Evolutionary conservation across 2,329 filamentous ascomycete species (phyloP), one percentile per base, ranked within the genome.

Genomic region (Fusarium tjaetaba): DNA sequence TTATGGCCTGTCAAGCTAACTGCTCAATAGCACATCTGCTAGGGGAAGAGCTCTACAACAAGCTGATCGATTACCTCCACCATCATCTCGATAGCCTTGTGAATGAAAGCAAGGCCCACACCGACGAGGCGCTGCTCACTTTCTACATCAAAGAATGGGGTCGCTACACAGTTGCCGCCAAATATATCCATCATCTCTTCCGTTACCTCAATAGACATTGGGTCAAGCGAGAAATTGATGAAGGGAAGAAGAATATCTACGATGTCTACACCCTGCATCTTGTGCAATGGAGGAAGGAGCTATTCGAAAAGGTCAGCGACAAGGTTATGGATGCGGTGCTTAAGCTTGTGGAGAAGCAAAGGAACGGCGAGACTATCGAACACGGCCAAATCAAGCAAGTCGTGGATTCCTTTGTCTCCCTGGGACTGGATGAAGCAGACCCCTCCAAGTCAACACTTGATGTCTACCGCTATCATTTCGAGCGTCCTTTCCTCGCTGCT

Each of bases 101-200:
- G 72, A 85, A 88, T 45, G 86, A 93, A 74, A 97, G 95, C 64
- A 91, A 92, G 79, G 88, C 89, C 41, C 95, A 98, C 81, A 89
- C 92, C 56, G 96, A 98, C 79, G 96, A 99, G 83, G 94, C 95
- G 4, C 88, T 99, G 15, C 88, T 99, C 34, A 88, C 89, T 26
- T 98, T 96, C 83, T 99, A 99, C 82, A 99, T 98, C 82, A 91
- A 93, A 80, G 95, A 99, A 87, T 99, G 96, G 96, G 91, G 93
- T 75, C 90, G 96, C 70, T 99, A 98, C 84, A 99, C 96, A 4
- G 94, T 93, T 20, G 96, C 96, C 2, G 96, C 95, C 68, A 97
- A 97, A 83, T 99, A 97, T 84, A 96, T 98, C 81, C 97, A 99
- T 83, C 96, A 99, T 81, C 86, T 99, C 13, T 99, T 99, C 86